phyloP scores from a whole-genome alignment of 257 asterid genomes.

The Solanum pinnatisectum region DNA sequence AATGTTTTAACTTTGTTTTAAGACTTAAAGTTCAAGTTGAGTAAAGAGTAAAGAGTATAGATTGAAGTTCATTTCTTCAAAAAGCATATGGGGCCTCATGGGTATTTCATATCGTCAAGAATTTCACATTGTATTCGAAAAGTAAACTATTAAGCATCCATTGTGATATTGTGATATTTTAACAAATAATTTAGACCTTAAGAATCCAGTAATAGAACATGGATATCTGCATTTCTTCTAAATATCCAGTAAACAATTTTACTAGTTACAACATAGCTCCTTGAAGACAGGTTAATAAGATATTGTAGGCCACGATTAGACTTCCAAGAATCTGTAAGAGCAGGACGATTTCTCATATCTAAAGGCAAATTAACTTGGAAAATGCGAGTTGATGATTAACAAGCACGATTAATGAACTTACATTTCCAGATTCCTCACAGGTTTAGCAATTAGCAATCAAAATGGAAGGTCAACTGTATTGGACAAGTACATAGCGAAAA shows the following conservation, averaged over 20 bases:
- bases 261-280: not conserved
- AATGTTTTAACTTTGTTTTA: too few relatives aligned
- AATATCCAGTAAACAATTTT: not conserved
- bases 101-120: not conserved
- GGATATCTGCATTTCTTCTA: not conserved
- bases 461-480: not conserved
- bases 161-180: not conserved
- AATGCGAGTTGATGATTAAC: not conserved
- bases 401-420: not conserved
- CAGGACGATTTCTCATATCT: not conserved
- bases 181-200: not conserved
- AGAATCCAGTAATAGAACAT: not conserved
- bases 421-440: not conserved
- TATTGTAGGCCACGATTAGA: not conserved
- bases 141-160: not conserved
- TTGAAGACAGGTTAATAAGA: not conserved
- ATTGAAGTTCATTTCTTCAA: too few relatives aligned
- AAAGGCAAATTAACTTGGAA: not conserved
- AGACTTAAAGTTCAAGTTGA: too few relatives aligned
- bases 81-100: too few relatives aligned
- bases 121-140: not conserved
- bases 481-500: not conserved
- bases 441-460: not conserved
- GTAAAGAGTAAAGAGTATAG: too few relatives aligned
- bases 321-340: not conserved